Base-by-base conservation (phyloP, 768 basidiomycete genomes). In the Russula lepida region DNA sequence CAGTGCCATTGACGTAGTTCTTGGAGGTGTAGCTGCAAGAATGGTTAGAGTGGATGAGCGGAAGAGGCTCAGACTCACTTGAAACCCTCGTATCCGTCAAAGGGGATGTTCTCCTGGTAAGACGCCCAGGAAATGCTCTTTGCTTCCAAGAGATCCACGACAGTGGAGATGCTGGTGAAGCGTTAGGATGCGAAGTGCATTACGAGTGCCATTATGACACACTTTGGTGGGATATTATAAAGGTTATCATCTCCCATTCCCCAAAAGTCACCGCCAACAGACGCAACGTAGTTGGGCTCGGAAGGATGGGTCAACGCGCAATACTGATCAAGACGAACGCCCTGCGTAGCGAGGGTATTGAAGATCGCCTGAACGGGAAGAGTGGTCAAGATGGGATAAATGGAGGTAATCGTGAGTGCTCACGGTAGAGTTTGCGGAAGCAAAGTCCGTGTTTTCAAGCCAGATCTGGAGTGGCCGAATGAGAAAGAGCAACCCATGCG, bases 381-480 rank as follows among this genome's bases (percentile, higher is more conserved):
- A 64, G 63, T 58, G 17, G 66, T 61, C 28, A 25, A 30, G 7
- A 46, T 49, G 19, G 44, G 54, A 17, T 21, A 27, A 43, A 19
- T 46, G 8, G 13, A 54, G 17, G n/a, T 25, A 44, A 30, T 27
- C 4, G 8, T 30, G 9, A 35, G 47, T 19, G 46, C 55, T 47
- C 43, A 55, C 61, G 6, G 50, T 62, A 28, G 66, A 56, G 17
- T 55, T 68, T 58, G 71, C 74, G 57, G 66, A 67, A 9, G 64
- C 68, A 60, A 73, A 86, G 66, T 85, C 78, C 17, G 81, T 84
- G 69, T 85, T 86, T 68, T 85, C 84, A 39, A 86, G 73, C 81
- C 81, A 85, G 58, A 85, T 82, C 66, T 78, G 68, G 33, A 3
- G 39, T 35, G 4, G 6, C 32, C 28, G n/a, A 17, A 27, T 32